Conservation (phyloP, 2,329 filamentous ascomycete species). For the Colletotrichum siamense region DNA sequence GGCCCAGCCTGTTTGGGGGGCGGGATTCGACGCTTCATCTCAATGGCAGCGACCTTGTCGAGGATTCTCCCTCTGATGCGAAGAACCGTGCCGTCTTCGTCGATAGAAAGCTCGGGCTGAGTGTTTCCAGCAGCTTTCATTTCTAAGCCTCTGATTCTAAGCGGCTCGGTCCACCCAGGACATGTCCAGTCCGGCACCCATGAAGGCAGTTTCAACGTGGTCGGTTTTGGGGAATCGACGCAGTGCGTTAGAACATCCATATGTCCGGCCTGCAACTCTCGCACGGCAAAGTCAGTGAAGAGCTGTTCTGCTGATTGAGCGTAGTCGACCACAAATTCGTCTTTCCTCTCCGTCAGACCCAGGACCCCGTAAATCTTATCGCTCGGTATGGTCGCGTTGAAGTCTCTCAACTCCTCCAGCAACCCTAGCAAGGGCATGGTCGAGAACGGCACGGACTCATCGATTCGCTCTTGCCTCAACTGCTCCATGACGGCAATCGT, state of each 20-base stretch:
- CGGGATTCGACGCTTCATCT: neutral
- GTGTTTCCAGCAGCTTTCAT: neutral
- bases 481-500: neutral
- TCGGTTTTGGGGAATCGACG: neutral
- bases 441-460: neutral
- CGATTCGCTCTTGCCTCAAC: neutral
- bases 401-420: conserved; percentile 9
- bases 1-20: neutral
- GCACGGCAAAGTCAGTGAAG: neutral
- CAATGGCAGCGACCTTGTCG: neutral
- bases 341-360: neutral
- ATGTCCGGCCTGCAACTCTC: neutral
- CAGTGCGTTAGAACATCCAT: neutral
- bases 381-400: neutral
- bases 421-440: neutral
- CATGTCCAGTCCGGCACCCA: conserved; percentile 23
- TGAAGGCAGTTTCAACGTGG: neutral
- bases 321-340: neutral
- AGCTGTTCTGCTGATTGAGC: neutral
- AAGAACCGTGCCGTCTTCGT: neutral
- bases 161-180: conserved; percentile 16
- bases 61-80: neutral
- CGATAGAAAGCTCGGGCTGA: neutral
- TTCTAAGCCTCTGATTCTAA: neutral
- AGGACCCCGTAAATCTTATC: conserved; percentile 13